Conservation (phyloP, 2,329 filamentous ascomycete species). For the Corinectria fuckeliana region DNA sequence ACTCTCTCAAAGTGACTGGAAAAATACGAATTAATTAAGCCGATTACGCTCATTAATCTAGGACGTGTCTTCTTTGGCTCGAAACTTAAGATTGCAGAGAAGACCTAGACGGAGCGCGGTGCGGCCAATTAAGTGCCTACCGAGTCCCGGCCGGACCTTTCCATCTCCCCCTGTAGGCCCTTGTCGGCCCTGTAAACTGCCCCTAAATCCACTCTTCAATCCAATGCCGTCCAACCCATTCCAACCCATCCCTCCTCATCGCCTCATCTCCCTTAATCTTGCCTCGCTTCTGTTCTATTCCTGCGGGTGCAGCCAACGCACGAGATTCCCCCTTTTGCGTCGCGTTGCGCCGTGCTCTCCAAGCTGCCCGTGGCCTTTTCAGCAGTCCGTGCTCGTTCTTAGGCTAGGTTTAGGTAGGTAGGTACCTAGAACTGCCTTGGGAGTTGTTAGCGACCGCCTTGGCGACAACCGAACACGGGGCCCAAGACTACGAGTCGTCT, state of each 20-base stretch:
- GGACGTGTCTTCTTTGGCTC: too few relatives aligned
- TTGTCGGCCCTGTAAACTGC: constrained; percentile 1
- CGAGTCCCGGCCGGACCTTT: neutral
- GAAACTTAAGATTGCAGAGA: too few relatives aligned
- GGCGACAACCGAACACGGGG: neutral
- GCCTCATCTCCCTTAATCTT: constrained; percentile 19
- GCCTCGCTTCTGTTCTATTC: neutral
- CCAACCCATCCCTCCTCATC: constrained; percentile 21
- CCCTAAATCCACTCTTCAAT: constrained; percentile 20
- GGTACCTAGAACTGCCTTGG: too few relatives aligned
- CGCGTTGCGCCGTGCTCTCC: neutral
- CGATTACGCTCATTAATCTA: too few relatives aligned
- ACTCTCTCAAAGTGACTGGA: too few relatives aligned
- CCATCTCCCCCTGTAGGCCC: neutral
- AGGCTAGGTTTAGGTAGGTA: too few relatives aligned
- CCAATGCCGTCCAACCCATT: constrained; percentile 31
- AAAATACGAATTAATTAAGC: too few relatives aligned
- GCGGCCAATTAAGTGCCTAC: neutral
- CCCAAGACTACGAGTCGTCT: neutral
- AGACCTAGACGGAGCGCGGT: neutral
- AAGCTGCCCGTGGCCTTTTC: neutral
- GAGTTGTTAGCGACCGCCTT: neutral
- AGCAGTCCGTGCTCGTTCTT: neutral
- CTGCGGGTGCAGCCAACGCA: neutral
- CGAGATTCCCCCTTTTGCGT: constrained; percentile 1